Evolutionary conservation across 257 asterid species (phyloP), one percentile per base, ranked within the genome.

Genomic region (Linaria vulgaris): DNA sequence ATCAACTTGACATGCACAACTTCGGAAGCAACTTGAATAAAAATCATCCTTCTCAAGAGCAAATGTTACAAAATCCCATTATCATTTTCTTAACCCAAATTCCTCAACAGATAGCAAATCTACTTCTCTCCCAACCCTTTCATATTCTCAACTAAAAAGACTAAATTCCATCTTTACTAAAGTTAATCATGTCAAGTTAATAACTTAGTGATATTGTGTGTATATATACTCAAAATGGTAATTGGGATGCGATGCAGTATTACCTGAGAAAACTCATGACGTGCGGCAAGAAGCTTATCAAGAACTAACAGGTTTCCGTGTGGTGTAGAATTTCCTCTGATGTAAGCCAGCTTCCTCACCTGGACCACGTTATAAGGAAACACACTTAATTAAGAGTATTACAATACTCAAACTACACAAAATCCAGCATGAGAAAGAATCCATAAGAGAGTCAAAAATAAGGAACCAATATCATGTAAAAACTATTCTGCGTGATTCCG

Each of bases 211-310:
- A 49, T 71, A 20, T 20, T 19, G 14, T 43, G 30, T 9, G 3
- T 44, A 12, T 44, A 2, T 44, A 2, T 44, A 13, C 17, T n/a
- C 17, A n/a, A n/a, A 44, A 44, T 13, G 49, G 49, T 12, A 44
- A 12, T 0, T 44, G 49, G 13, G 34, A 27, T 27, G 20, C 34
- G 46, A 34, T 22, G 64, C 27, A 62, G 19, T 49, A 71, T 78
- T 72, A 92, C 96, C 99, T 89, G 86, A 49, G 99, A 79, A 72
- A 92, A 82, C 72, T 92, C 96, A 57, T 89, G 96, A 53, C 99
- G 95, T 27, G 95, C 85, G 19, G 91, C 86, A 74, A 89, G 83
- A 73, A 92, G 91, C 74, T 85, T 88, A 71, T 92, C 91, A 64
- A 92, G 95, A 61, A 87, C 95, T 41, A 53, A 73, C 74, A 89